Conservation (phyloP, 805 yeast species). For the Wickerhamiella azyma region DNA sequence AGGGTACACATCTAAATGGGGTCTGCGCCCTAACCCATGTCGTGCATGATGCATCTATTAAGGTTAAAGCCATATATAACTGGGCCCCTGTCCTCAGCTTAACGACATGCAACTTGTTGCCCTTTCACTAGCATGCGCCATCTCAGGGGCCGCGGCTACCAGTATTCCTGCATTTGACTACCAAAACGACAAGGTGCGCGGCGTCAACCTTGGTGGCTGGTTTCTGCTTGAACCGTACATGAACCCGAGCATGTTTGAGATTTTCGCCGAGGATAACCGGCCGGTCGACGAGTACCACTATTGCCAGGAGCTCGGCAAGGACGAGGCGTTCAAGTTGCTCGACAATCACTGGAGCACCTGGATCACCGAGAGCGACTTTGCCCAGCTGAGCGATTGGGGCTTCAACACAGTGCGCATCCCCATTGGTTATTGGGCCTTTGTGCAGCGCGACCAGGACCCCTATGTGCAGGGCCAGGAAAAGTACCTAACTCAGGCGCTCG, state of each 20-base stretch:
- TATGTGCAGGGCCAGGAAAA: slow-evolving; percentile 70
- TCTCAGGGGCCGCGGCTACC: not conserved
- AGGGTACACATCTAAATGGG: too few relatives aligned
- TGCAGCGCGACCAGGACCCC: slow-evolving; percentile 51
- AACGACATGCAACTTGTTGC: not conserved
- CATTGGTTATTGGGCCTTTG: slow-evolving; percentile 89
- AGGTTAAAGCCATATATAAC: too few relatives aligned
- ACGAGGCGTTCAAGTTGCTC: slow-evolving; percentile 38
- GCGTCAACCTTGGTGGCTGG: slow-evolving; percentile 86
- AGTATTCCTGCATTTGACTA: slow-evolving; percentile 19
- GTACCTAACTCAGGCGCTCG: slow-evolving; percentile 62
- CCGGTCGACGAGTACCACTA: slow-evolving; percentile 81
- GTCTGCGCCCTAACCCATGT: too few relatives aligned
- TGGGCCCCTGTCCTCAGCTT: too few relatives aligned
- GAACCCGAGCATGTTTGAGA: slow-evolving; percentile 45
- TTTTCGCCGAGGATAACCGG: slow-evolving; percentile 21
- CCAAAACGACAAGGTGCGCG: slow-evolving; percentile 23
- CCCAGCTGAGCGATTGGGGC: slow-evolving; percentile 31
- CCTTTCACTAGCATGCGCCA: not conserved
- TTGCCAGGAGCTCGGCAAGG: slow-evolving; percentile 45
- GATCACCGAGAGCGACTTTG: slow-evolving; percentile 61
- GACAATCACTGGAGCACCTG: slow-evolving; percentile 66
- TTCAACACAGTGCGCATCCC: slow-evolving; percentile 81
- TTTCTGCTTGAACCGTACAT: slow-evolving; percentile 75
- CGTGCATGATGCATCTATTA: too few relatives aligned